Evolutionary conservation across 2,329 filamentous ascomycete species (phyloP).

Genomic region (Apiospora phragmitis): DNA sequence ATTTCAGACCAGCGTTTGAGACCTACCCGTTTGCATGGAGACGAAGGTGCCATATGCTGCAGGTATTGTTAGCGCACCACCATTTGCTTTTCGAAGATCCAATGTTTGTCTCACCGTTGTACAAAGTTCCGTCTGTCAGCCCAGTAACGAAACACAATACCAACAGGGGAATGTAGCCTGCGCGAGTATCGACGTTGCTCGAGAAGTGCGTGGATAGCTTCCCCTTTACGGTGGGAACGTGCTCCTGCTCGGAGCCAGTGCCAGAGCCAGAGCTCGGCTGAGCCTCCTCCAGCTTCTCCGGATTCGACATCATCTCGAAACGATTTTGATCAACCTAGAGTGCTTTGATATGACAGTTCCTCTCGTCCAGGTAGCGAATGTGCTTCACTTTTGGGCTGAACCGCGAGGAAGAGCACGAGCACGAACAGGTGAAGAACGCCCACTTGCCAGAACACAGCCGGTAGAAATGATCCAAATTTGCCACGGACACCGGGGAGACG

Average conservation of each 20-base stretch:
- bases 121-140: constrained; percentile 22
- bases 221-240: neutral
- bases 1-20: neutral
- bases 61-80: neutral
- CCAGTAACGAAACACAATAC: constrained; percentile 21
- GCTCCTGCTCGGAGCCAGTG: neutral
- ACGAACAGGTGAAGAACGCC: neutral
- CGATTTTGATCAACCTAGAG: neutral
- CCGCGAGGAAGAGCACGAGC: neutral
- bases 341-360: neutral
- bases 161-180: constrained; percentile 18
- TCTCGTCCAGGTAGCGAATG: neutral
- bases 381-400: neutral
- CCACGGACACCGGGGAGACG: neutral
- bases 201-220: constrained; percentile 11
- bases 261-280: neutral
- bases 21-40: constrained; percentile 38
- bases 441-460: neutral
- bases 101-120: constrained; percentile 18
- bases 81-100: neutral
- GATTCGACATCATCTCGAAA: neutral
- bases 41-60: constrained; percentile 44
- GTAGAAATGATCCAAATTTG: neutral
- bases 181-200: constrained; percentile 12
- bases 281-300: neutral